phyloP scores from a whole-genome alignment of 257 asterid species.

The Solanum ahanhuiri region DNA sequence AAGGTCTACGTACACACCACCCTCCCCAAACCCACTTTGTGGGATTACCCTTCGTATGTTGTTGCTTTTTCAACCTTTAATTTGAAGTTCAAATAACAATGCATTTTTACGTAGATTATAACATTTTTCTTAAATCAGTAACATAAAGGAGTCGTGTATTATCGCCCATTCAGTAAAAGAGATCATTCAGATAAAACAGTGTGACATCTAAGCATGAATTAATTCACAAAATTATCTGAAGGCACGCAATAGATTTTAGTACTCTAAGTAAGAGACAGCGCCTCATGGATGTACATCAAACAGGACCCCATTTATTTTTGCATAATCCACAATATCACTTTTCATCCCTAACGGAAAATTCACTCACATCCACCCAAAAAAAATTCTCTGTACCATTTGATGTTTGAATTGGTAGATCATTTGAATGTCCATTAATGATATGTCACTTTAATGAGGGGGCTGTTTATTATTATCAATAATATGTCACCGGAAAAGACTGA shows the following conservation, averaged over 20 bases:
- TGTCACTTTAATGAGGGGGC: not conserved
- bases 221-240: not conserved
- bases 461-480: not conserved
- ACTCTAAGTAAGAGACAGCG: not conserved
- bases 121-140: not conserved
- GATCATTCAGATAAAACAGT: not conserved
- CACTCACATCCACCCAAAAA: not conserved
- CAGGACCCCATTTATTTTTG: not conserved
- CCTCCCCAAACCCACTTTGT: not conserved
- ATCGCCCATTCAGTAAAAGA: not conserved
- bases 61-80: not conserved
- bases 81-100: not conserved
- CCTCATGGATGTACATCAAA: not conserved
- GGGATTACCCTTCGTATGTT: not conserved
- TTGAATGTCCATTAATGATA: not conserved
- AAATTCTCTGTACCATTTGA: not conserved
- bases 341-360: not conserved
- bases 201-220: not conserved
- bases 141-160: not conserved
- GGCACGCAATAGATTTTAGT: not conserved
- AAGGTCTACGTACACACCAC: not conserved
- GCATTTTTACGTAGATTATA: not conserved
- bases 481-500: not conserved
- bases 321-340: not conserved
- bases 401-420: not conserved